Base-by-base conservation (phyloP, 495 filamentous ascomycete genomes). In the Lasiosphaeris hirsuta region DNA sequence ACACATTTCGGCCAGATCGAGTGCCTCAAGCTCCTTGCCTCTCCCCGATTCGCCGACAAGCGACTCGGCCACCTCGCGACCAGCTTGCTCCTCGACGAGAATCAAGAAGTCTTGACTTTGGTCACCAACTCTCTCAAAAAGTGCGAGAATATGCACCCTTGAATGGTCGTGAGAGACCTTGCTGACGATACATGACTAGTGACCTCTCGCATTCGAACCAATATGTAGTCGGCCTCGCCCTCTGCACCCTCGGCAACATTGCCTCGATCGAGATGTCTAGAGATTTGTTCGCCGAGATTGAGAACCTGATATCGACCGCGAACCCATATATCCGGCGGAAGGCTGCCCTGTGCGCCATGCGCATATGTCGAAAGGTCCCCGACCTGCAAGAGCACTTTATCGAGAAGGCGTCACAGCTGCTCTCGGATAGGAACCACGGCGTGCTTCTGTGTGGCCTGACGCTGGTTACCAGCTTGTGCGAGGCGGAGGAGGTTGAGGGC, bases 1-100 rank as follows among this genome's bases (percentile, higher is more conserved):
- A 98, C 94, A 58, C 94, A 98, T 76, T 98, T 98, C 69, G 94
- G 94, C 51, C 94, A 98, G 78, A 97, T 98, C 74, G 94, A 98
- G 86, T 98, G 94, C 73, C 81, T 98, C 68, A 98, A 97, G 74
- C 81, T 98, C 43, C 84, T 98, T 14, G 94, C 94, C 53, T 97
- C 95, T 10, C 92, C 95, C 57, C 89, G 92, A 39, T 98, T 98
- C 71, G 94, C 95, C 62, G 94, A 98, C 80, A 98, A 98, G 77
- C 86, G 94, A 41, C 74, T 98, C 66, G 94, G 94, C 19, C 97
- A 98, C 71, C 77, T 98, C 57, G 94, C 95, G 18, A 97, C 94
- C 0, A 98, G 97, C 86, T 75, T 98, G 63, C 74, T 98, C 66
- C 75, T 98, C 61, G 94, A 98, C 71, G 94, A 98, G 79, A 98